Conservation (phyloP, 2,329 filamentous ascomycete species). For the Chaetomium globosum region DNA sequence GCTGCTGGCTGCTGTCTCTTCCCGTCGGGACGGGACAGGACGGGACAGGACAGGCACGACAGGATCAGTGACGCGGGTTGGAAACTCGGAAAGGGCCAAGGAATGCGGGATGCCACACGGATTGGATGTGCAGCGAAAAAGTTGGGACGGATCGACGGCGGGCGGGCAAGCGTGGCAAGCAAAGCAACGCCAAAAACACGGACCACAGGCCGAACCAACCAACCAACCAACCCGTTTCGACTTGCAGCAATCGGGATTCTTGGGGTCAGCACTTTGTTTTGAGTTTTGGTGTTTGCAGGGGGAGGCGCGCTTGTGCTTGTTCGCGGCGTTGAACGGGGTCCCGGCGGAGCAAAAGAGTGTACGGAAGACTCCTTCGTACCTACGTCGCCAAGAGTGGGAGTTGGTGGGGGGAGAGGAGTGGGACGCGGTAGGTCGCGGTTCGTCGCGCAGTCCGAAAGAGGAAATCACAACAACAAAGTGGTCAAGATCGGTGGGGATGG, state of each 20-base stretch:
- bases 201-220: not conserved
- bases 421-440: not conserved
- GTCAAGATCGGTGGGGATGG: no score
- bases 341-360: not conserved
- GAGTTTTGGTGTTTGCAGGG: not conserved
- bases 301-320: not conserved
- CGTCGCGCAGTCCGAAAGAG: not conserved
- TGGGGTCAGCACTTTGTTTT: conserved; percentile 12
- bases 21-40: conserved; percentile 11
- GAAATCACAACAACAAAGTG: not conserved
- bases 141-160: not conserved
- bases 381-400: not conserved
- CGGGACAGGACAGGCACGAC: no score
- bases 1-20: not conserved
- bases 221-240: not conserved
- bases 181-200: not conserved
- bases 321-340: not conserved
- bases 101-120: not conserved
- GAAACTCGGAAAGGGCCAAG: not conserved
- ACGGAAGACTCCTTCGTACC: no score
- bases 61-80: not conserved
- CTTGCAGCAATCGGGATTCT: not conserved
- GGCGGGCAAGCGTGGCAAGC: not conserved
- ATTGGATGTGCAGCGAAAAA: no score
- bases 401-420: not conserved